Conservation (phyloP, 2,329 filamentous ascomycete genomes). For the Saccharata proteae region DNA sequence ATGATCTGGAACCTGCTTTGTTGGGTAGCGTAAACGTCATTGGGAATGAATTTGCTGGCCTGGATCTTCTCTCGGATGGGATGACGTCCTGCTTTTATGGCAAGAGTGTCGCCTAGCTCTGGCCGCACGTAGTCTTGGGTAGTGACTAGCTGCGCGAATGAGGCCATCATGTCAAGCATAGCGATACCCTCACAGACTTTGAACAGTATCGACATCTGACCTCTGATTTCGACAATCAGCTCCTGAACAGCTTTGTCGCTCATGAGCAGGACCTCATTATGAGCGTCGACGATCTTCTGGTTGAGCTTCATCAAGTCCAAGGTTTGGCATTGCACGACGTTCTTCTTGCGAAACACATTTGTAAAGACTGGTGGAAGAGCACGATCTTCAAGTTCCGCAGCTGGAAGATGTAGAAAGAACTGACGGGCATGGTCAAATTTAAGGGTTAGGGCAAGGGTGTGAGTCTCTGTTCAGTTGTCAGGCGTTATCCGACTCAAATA, state of each 20-base stretch:
- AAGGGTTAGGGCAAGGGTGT: conserved; percentile 51
- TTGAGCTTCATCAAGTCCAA: conserved; percentile 71
- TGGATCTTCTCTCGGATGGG: conserved; percentile 67
- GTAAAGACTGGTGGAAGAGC: conserved; percentile 58
- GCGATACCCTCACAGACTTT: conserved; percentile 76
- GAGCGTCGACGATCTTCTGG: conserved; percentile 58
- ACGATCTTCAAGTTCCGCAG: conserved; percentile 49
- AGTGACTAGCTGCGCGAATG: conserved; percentile 50
- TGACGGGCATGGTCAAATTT: conserved; percentile 67
- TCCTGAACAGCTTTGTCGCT: conserved; percentile 66
- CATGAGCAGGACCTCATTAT: conserved; percentile 71
- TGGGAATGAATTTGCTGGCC: conserved; percentile 61
- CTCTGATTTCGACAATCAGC: conserved; percentile 60
- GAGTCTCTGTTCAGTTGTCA: conserved; percentile 23
- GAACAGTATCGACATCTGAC: conserved; percentile 62
- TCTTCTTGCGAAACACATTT: conserved; percentile 61
- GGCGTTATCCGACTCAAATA: not conserved
- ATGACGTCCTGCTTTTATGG: conserved; percentile 63
- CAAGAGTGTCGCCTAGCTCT: conserved; percentile 54
- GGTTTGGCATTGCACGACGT: conserved; percentile 78
- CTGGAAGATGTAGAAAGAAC: conserved; percentile 62
- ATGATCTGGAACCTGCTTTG: conserved; percentile 83
- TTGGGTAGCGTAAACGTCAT: conserved; percentile 75
- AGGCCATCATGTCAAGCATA: conserved; percentile 62
- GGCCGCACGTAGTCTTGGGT: conserved; percentile 57